Evolutionary conservation across 352 stramenopile species (phyloP).

Genomic region (Pythium brachiatum): DNA sequence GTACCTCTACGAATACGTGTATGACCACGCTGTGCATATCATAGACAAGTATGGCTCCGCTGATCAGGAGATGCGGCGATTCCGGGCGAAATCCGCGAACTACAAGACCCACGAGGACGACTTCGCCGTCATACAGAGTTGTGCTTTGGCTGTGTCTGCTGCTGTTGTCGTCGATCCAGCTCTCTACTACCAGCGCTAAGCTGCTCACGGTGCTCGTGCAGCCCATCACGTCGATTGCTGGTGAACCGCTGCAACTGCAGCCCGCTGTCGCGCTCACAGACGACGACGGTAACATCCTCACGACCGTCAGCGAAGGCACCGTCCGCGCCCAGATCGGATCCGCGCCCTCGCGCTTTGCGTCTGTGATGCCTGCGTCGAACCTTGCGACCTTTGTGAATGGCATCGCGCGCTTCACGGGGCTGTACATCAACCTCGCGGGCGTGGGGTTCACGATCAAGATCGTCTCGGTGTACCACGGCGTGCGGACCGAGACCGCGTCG

Average conservation of each 20-base stretch:
- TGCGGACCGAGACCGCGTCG: slow-evolving; percentile 60
- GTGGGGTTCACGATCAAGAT: slow-evolving; percentile 70
- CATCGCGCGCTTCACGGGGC: slow-evolving; percentile 60
- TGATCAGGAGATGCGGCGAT: too few relatives aligned
- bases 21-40: too few relatives aligned
- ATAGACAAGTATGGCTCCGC: too few relatives aligned
- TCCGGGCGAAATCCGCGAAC: too few relatives aligned
- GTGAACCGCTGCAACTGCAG: slow-evolving; percentile 57
- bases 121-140: neutral
- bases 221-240: slow-evolving; percentile 55
- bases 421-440: slow-evolving; percentile 69
- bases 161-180: neutral
- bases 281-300: slow-evolving; percentile 75
- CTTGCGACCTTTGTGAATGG: slow-evolving; percentile 73
- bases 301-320: slow-evolving; percentile 44
- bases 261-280: slow-evolving; percentile 73
- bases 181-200: slow-evolving; percentile 20
- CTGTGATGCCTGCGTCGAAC: slow-evolving; percentile 41
- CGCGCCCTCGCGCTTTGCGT: slow-evolving; percentile 52
- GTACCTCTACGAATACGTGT: too few relatives aligned
- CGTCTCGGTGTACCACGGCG: slow-evolving; percentile 58
- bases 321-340: slow-evolving; percentile 55
- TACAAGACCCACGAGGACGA: too few relatives aligned
- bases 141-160: neutral
- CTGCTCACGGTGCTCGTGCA: slow-evolving; percentile 66